Evolutionary conservation across 164 flowering plant species (phyloP).

Genomic region (Stephania cephalantha): DNA sequence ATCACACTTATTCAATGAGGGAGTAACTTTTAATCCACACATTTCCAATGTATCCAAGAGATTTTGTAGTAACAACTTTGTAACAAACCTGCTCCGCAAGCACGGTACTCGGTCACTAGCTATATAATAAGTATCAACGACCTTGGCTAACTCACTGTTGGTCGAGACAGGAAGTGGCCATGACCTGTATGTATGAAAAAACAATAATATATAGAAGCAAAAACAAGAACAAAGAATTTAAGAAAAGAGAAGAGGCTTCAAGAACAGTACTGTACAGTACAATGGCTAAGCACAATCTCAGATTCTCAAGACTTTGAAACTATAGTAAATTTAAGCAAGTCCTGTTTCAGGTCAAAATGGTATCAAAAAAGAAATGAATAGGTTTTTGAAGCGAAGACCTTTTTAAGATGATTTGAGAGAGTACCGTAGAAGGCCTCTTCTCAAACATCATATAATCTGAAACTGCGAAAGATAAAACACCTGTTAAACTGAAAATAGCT

Average conservation of each 20-base stretch:
- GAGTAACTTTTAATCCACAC: too few species aligned
- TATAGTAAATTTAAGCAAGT: neutral
- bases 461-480: neutral
- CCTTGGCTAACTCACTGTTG: too few species aligned
- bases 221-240: neutral
- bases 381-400: neutral
- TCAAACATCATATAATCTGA: neutral
- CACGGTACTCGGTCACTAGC: too few species aligned
- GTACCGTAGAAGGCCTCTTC: constrained; percentile 21
- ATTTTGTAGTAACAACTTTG: too few species aligned
- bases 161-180: too few species aligned
- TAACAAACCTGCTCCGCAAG: too few species aligned
- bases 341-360: constrained; percentile 2
- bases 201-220: neutral
- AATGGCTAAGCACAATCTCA: neutral
- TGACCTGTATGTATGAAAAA: too few species aligned
- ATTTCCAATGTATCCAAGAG: too few species aligned
- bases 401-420: constrained; percentile 11
- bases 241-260: neutral
- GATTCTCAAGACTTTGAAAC: neutral
- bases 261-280: neutral
- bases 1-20: too few species aligned
- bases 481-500: constrained; percentile 3
- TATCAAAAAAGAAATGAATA: neutral
- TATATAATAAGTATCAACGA: too few species aligned